phyloP scores from a whole-genome alignment of 768 basidiomycete genomes.

The Tulasnella sp. region DNA sequence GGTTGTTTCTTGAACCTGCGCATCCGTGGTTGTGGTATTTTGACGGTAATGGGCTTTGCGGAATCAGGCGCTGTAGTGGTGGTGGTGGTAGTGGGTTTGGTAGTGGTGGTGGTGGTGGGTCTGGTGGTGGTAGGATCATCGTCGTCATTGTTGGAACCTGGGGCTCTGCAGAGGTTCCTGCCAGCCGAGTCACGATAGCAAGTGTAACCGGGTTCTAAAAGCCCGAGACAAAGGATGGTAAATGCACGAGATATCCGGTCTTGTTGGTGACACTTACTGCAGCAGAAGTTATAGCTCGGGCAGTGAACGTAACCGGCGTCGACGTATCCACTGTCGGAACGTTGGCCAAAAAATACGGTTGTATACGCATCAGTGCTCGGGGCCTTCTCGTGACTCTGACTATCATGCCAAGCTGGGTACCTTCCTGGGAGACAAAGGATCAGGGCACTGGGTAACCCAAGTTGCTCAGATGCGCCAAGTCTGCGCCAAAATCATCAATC shows the following conservation, averaged over 20 bases:
- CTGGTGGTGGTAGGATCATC: too few species aligned
- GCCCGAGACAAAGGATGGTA: not conserved
- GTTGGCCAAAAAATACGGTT: not conserved
- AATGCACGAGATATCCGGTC: not conserved
- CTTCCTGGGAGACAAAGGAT: too few species aligned
- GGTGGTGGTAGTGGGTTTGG: not conserved
- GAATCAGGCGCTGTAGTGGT: not conserved
- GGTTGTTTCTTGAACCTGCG: too few species aligned
- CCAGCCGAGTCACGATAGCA: not conserved
- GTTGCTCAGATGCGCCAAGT: too few species aligned
- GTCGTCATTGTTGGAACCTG: not conserved
- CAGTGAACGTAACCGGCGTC: not conserved
- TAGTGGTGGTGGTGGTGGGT: not conserved
- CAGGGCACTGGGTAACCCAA: too few species aligned
- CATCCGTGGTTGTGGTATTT: not conserved
- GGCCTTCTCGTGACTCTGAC: not conserved
- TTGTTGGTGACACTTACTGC: not conserved
- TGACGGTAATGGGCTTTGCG: not conserved
- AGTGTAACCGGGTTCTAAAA: not conserved
- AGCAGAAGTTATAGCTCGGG: conserved; percentile 17
- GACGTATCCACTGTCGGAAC: not conserved
- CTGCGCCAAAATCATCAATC: too few species aligned
- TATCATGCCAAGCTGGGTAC: too few species aligned
- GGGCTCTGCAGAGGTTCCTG: not conserved
- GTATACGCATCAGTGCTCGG: not conserved